Evolutionary conservation across 192 early-diverging fungal species (phyloP), one percentile per base, ranked within the genome.

Genomic region (Mortierella hygrophila): DNA sequence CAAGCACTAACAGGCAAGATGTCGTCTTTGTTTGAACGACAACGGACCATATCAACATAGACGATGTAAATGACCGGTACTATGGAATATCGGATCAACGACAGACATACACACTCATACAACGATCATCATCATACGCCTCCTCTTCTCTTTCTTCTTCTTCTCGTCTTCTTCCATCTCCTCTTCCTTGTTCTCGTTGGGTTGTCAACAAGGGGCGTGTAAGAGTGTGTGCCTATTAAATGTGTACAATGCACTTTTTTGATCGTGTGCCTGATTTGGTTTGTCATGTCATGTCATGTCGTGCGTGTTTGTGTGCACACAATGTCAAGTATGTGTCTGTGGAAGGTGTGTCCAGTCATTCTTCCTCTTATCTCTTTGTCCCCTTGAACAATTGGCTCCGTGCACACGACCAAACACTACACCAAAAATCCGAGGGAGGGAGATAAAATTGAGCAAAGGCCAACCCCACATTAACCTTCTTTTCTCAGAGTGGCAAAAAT

Each of bases 351-450:
- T 7, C 55, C 23, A 15, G 9, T 26, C 23, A 2, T 6, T 6
- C 55, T 60, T 60, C 16, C n/a, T 52, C 55, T 60, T 35, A 35
- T 26, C n/a, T 60, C 55, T 35, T 29, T 32, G 11, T 65, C 60
- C 10, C 60, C 60, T 65, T 65, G 29, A 3, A 15, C 23, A 21
- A 52, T 0, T 57, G 11, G 29, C 60, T 10, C 55, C 55, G 55
- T 57, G 60, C 60, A 65, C 60, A 65, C 60, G 60, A 65, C 60
- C 60, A 65, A 65, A 65, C 60, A 32, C 29, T 32, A 32, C 60
- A 32, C 60, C 29, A 32, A 63, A 32, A 8, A 44, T 44, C 42
- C 44, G 13, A 13, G 13, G 44, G 44, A 46, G 0, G 26, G 32
- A 21, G 26, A 60, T 60, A 29, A 29, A 63, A 32, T 29, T 63